Conservation (phyloP, 2,329 filamentous ascomycete species). For the Diplodia mutila region DNA sequence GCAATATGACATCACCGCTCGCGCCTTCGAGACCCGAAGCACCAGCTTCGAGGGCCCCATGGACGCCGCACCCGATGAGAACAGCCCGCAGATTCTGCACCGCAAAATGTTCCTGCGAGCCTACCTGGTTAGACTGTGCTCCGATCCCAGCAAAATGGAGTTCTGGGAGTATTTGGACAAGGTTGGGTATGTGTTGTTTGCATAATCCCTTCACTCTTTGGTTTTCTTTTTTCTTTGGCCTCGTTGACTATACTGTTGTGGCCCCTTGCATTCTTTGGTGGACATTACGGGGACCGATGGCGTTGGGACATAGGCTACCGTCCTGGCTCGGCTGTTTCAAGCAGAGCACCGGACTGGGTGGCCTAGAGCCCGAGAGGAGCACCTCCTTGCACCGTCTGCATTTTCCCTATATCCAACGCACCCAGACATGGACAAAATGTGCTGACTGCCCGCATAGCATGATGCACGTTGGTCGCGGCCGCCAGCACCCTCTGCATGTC, state of each 20-base stretch:
- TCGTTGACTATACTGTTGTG: background rate
- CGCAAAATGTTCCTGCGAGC: constrained; percentile 78
- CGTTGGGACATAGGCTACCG: background rate
- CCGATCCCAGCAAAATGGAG: constrained; percentile 73
- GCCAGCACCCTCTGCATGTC: constrained; percentile 72
- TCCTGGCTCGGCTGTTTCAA: constrained; percentile 10
- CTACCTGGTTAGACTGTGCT: constrained; percentile 74
- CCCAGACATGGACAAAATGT: background rate
- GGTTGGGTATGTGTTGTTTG: constrained; percentile 63
- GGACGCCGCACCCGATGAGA: constrained; percentile 65
- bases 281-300: background rate
- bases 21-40: constrained; percentile 67
- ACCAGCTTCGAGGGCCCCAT: constrained; percentile 69
- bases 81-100: constrained; percentile 74
- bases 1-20: constrained; percentile 79
- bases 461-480: constrained; percentile 80
- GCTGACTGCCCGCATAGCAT: constrained; percentile 50
- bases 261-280: background rate
- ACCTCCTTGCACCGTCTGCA: constrained; percentile 26
- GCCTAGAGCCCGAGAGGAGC: background rate
- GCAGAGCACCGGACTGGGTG: background rate
- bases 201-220: background rate
- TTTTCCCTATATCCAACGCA: background rate
- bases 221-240: background rate
- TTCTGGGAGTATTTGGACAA: constrained; percentile 87